Evolutionary conservation across 306 rosid species (phyloP).

Genomic region (Cicer pinnatifidum): DNA sequence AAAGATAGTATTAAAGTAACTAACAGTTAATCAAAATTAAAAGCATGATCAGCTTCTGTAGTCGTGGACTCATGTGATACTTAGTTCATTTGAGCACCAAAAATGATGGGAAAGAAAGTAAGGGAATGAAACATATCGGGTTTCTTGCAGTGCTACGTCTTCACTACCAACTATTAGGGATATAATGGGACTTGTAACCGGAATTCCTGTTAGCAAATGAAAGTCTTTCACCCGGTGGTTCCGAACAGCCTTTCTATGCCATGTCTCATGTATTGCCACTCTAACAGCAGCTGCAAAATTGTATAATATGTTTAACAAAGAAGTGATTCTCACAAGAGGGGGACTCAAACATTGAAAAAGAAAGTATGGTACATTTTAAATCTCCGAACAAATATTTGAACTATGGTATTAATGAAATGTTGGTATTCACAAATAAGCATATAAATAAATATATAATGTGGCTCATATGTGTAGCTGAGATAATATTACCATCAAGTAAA

Average conservation of each 20-base stretch:
- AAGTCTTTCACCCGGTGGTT: slow-evolving; percentile 78
- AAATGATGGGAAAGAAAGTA: slow-evolving; percentile 7
- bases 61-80: background rate
- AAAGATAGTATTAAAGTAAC: background rate
- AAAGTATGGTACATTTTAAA: slow-evolving; percentile 23
- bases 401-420: too few species aligned
- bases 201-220: slow-evolving; percentile 75
- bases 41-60: slow-evolving; percentile 28
- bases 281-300: slow-evolving; percentile 71
- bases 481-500: too few species aligned
- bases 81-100: background rate
- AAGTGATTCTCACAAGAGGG: slow-evolving; percentile 15
- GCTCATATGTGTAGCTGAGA: too few species aligned
- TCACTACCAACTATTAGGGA: slow-evolving; percentile 90
- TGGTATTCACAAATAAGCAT: background rate
- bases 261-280: slow-evolving; percentile 78
- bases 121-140: slow-evolving; percentile 58
- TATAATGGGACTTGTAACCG: slow-evolving; percentile 82
- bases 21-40: background rate
- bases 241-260: slow-evolving; percentile 85
- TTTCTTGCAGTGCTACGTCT: slow-evolving; percentile 81
- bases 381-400: background rate
- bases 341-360: slow-evolving; percentile 17
- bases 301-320: slow-evolving; percentile 32
- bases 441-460: background rate